These are phyloP conservation scores for Niveomyces coronatus DNA, from an alignment of 2,329 filamentous ascomycete genomes.

Conservation along the genomic window DNA sequence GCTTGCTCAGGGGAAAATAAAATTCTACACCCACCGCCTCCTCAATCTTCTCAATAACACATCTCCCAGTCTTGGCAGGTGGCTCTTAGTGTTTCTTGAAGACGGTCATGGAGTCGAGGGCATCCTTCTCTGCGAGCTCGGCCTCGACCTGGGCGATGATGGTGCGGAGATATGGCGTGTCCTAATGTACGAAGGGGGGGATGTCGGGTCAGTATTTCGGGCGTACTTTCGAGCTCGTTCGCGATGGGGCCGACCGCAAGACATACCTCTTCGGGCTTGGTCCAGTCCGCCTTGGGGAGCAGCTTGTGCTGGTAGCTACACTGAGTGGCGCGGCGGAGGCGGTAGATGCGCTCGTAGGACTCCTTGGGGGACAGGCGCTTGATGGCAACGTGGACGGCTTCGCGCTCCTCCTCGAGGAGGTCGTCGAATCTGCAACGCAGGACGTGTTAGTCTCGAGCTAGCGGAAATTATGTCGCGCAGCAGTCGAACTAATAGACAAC, in stretches of 20 bases:
- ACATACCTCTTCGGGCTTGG: conserved; percentile 43
- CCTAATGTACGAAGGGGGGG: too few species aligned
- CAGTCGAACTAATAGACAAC: too few species aligned
- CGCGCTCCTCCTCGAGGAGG: conserved; percentile 86
- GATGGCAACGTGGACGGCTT: conserved; percentile 75
- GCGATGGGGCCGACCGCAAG: too few species aligned
- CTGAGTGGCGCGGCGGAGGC: conserved; percentile 90
- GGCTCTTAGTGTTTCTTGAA: conserved; percentile 36
- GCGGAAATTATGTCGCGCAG: too few species aligned
- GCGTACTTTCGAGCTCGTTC: too few species aligned
- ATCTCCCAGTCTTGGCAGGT: neutral
- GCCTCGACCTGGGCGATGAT: conserved; percentile 42
- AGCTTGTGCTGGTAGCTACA: conserved; percentile 53
- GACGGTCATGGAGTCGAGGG: conserved; percentile 39
- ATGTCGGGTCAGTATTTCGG: too few species aligned
- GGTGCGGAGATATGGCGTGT: conserved; percentile 43
- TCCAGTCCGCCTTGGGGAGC: conserved; percentile 52
- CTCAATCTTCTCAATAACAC: too few species aligned
- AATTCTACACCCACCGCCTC: too few species aligned
- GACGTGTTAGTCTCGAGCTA: neutral
- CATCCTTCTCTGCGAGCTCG: conserved; percentile 40
- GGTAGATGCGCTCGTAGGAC: conserved; percentile 94
- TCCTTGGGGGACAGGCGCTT: conserved; percentile 85
- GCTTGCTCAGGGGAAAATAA: too few species aligned
- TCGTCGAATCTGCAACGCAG: conserved; percentile 72